These are phyloP conservation scores for Monosporascus cannonballus DNA, from an alignment of 2,329 filamentous ascomycete genomes.

Conservation along the genomic window DNA sequence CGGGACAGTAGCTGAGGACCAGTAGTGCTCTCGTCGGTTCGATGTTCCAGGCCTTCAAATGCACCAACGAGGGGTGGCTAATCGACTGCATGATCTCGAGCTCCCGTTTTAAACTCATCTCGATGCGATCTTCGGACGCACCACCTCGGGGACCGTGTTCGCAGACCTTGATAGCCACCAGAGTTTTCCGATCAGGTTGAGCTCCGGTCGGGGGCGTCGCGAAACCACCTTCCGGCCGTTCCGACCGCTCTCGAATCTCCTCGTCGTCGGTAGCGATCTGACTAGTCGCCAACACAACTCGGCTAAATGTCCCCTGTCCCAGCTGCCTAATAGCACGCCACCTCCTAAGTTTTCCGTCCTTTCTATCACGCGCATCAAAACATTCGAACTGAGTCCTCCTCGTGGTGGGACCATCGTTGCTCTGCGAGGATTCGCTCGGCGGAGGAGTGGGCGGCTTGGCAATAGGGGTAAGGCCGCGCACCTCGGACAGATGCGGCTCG, in stretches of 20 bases:
- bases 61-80: constrained; percentile 82
- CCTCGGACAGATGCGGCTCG: constrained; percentile 73
- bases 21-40: constrained; percentile 77
- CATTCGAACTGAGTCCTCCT: constrained; percentile 48
- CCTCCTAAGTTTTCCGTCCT: constrained; percentile 62
- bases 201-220: constrained; percentile 22
- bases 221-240: constrained; percentile 28
- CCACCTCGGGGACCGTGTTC: constrained; percentile 92
- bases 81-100: constrained; percentile 88
- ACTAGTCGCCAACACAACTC: constrained; percentile 84
- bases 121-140: constrained; percentile 85
- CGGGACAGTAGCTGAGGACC: constrained; percentile 85
- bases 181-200: constrained; percentile 60
- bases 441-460: constrained; percentile 72
- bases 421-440: constrained; percentile 64
- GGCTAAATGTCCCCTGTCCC: constrained; percentile 92
- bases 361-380: constrained; percentile 63
- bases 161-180: constrained; percentile 93
- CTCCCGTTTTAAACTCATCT: constrained; percentile 90
- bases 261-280: constrained; percentile 52
- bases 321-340: constrained; percentile 78
- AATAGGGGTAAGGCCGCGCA: constrained; percentile 65
- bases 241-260: constrained; percentile 30
- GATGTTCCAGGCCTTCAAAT: constrained; percentile 86
- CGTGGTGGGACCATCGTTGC: constrained; percentile 34